Conservation (phyloP, 495 filamentous ascomycete genomes). For the Penicillium diatomitis region DNA sequence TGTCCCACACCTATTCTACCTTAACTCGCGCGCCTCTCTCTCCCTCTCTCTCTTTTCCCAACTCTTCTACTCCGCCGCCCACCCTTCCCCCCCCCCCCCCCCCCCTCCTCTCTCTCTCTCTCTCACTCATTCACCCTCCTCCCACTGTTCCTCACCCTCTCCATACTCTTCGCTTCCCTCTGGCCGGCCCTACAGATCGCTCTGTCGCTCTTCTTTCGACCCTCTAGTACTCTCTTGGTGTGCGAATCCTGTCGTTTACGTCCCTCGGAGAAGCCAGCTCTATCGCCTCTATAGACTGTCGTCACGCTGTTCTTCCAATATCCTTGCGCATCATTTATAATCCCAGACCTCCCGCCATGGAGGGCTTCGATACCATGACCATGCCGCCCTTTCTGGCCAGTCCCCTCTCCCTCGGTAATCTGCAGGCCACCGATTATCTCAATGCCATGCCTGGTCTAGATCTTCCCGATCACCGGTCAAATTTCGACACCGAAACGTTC, state of each 20-base stretch:
- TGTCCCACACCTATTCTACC: no score
- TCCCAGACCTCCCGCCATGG: constrained; percentile 36
- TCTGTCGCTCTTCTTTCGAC: no score
- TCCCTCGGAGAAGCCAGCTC: no score
- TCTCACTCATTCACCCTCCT: constrained; percentile 12
- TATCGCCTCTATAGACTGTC: no score
- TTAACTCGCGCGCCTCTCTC: neutral
- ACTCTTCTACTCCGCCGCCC: neutral
- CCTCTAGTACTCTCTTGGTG: no score
- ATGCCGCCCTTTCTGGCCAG: constrained; percentile 52
- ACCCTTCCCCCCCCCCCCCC: neutral
- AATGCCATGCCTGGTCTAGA: constrained; percentile 45
- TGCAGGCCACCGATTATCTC: constrained; percentile 45
- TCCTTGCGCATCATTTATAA: no score
- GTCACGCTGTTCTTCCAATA: no score
- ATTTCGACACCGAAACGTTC: constrained; percentile 51
- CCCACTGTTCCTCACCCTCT: constrained; percentile 5
- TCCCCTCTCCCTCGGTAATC: constrained; percentile 43
- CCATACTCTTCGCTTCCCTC: neutral
- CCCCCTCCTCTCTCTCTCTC: neutral
- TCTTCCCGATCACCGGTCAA: constrained; percentile 45
- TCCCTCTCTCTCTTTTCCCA: neutral
- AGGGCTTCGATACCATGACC: constrained; percentile 56
- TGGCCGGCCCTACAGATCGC: neutral
- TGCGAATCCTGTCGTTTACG: no score